phyloP scores from a whole-genome alignment of 768 basidiomycete species.

The Artomyces pyxidatus region DNA sequence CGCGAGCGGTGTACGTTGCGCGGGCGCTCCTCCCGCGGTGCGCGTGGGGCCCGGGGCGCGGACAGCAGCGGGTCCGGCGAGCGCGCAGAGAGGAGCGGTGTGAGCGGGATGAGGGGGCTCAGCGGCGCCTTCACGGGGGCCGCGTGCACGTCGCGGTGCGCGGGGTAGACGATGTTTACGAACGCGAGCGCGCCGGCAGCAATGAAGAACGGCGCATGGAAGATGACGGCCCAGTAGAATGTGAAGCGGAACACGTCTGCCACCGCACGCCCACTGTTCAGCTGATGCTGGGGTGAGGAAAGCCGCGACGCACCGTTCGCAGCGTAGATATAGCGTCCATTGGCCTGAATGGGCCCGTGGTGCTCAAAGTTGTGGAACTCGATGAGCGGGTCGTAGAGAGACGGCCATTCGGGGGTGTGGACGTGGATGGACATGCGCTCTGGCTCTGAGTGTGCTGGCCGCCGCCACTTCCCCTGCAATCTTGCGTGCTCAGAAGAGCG shows the following conservation, averaged over 20 bases:
- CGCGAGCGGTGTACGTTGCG: slow-evolving; percentile 13
- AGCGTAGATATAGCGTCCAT: slow-evolving; percentile 7
- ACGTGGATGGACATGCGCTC: background rate
- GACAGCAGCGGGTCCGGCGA: slow-evolving; percentile 4
- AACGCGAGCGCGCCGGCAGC: slow-evolving; percentile 10
- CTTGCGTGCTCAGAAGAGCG: no score
- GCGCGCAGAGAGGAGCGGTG: slow-evolving; percentile 4
- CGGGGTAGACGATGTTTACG: slow-evolving; percentile 14
- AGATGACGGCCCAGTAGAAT: slow-evolving; percentile 15
- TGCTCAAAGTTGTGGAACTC: slow-evolving; percentile 13
- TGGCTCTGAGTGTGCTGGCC: no score
- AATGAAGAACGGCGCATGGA: slow-evolving; percentile 13
- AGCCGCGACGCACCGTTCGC: background rate
- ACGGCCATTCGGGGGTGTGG: slow-evolving; percentile 12
- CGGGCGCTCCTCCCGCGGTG: background rate
- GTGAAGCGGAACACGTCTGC: slow-evolving; percentile 17
- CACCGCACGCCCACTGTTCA: background rate
- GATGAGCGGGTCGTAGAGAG: slow-evolving; percentile 14
- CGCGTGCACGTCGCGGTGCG: slow-evolving; percentile 1
- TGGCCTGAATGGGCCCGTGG: slow-evolving; percentile 9
- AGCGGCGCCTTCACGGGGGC: background rate
- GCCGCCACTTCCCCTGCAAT: no score
- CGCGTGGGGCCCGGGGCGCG: background rate
- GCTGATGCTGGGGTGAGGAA: background rate
- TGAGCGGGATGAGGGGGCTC: slow-evolving; percentile 4